Evolutionary conservation across 1,284 basidiomycete genomes (phyloP).

Genomic region (Melampsora larici-populina): DNA sequence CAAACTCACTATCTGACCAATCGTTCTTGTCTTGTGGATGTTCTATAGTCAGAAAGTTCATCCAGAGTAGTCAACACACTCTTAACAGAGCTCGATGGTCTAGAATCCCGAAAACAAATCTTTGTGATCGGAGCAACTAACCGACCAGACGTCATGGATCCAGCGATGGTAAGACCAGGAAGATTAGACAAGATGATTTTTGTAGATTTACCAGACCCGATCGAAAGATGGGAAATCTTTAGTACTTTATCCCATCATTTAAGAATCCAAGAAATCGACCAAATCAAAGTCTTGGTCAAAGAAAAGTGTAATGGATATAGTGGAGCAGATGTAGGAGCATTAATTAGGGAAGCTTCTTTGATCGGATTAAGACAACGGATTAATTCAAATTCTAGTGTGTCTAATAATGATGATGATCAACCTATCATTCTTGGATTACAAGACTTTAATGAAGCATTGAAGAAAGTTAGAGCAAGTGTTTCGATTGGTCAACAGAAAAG

Average conservation of each 20-base stretch:
- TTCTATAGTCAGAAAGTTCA: constrained; percentile 78
- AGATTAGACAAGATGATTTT: constrained; percentile 94
- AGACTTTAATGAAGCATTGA: constrained; percentile 73
- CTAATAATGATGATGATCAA: constrained; percentile 26
- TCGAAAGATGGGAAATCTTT: constrained; percentile 81
- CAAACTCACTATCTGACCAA: neutral
- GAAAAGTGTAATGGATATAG: constrained; percentile 75
- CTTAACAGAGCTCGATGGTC: constrained; percentile 90
- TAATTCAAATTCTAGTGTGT: constrained; percentile 32
- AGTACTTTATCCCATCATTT: constrained; percentile 60
- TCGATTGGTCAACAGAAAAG: constrained; percentile 71
- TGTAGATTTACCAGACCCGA: constrained; percentile 76
- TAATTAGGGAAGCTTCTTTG: constrained; percentile 86
- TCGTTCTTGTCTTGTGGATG: neutral
- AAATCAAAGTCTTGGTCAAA: constrained; percentile 22
- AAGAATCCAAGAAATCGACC: neutral
- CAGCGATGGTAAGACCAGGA: constrained; percentile 95
- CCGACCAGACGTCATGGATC: constrained; percentile 98
- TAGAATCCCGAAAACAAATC: constrained; percentile 82
- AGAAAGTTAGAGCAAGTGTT: constrained; percentile 84
- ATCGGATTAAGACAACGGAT: constrained; percentile 63
- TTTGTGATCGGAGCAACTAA: constrained; percentile 97
- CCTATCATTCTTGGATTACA: constrained; percentile 41
- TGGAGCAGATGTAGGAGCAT: constrained; percentile 80
- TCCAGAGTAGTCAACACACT: constrained; percentile 97